Evolutionary conservation across 2,329 filamentous ascomycete species (phyloP).

Genomic region (Apiospora phragmitis): DNA sequence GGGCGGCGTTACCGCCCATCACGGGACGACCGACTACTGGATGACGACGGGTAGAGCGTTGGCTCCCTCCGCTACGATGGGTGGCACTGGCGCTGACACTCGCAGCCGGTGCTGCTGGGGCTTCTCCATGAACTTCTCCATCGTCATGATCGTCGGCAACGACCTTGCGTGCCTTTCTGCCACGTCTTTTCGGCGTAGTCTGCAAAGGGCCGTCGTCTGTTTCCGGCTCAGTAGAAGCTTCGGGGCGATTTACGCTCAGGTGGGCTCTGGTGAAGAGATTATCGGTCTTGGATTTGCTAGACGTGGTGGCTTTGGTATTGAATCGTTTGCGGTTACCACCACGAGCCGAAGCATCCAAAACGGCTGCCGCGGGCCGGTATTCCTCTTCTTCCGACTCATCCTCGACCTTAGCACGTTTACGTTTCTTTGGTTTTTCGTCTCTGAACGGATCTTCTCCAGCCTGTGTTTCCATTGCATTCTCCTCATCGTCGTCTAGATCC

Average conservation of each 20-base stretch:
- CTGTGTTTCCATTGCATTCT: conserved; percentile 16
- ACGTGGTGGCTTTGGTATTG: background rate
- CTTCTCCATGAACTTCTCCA: background rate
- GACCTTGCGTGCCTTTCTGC: background rate
- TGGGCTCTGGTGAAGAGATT: background rate
- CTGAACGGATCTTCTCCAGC: conserved; percentile 26
- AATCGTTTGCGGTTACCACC: background rate
- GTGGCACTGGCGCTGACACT: background rate
- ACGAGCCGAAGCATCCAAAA: conserved; percentile 25
- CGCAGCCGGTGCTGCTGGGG: background rate
- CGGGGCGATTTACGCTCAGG: background rate
- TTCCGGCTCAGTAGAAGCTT: conserved; percentile 19
- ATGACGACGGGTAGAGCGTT: background rate
- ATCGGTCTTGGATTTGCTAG: background rate
- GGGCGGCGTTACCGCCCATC: conserved; percentile 8
- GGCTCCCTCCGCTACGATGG: background rate
- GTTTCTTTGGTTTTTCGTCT: conserved; percentile 24
- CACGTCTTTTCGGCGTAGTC: background rate
- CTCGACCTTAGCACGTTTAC: conserved; percentile 24
- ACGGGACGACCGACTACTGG: background rate
- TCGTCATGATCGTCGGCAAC: background rate
- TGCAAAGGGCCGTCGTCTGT: conserved; percentile 19
- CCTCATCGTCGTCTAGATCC: conserved; percentile 27
- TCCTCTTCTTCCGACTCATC: conserved; percentile 28
- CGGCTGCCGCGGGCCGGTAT: conserved; percentile 24